Base-by-base conservation (phyloP, 257 asterid genomes). In the Salvia rosmarinus region DNA sequence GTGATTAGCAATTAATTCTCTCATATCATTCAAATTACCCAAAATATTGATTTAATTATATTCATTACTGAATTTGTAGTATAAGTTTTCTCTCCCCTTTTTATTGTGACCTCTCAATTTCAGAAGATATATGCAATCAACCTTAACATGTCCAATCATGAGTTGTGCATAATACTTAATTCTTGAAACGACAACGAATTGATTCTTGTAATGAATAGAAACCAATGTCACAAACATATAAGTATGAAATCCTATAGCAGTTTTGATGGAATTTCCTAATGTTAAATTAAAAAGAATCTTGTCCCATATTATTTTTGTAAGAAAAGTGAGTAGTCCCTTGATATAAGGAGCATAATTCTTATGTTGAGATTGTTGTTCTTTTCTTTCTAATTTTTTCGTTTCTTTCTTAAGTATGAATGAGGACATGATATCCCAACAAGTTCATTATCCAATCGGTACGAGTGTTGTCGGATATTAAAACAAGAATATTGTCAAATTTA, bases 131-230 rank as follows among this genome's bases (percentile, higher is more conserved):
- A 59, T 59, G 21, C 23, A 59, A 59, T 59, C 65, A 61, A 16
- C 49, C 49, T 8, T 8, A 16, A n/a, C 44, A 17, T 17, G 67
- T 61, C 67, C 28, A 34, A 35, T 35, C 67, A 16, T 12, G 19
- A 57, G 20, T 49, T 16, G 7, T 16, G 23, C 12, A 16, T 37
- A 17, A 35, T 16, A 35, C 32, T 40, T 4, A 37, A 11, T 62
- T 62, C 50, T 62, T 62, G 52, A 62, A 19, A 62, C 34, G 35
- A 17, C 68, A 11, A 4, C n/a, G 68, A 62, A 62, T 62, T 62
- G 50, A 40, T 62, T 39, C 68, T 39, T 20, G 5, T 62, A n/a
- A 60, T 2, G 11, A 4, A 14, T 57, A 16, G 12, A 49, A 49
- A 49, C 9, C 56, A 49, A 0, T 46, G 19, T 46, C 51, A 46